phyloP scores from a whole-genome alignment of 2,329 filamentous ascomycete species.

The Fusarium dimerum region DNA sequence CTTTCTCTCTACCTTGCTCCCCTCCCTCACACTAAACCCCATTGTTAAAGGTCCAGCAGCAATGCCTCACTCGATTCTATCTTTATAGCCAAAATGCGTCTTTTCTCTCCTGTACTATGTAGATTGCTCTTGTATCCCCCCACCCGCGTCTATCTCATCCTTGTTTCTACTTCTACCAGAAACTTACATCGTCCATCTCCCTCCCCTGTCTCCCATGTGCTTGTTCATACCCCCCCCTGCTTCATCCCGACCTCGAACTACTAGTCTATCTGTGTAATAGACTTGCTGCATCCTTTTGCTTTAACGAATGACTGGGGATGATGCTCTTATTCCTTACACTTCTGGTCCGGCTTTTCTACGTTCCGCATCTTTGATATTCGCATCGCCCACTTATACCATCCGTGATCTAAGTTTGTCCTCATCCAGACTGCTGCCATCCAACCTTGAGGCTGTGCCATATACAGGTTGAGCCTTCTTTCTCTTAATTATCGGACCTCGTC shows the following conservation, averaged over 20 bases:
- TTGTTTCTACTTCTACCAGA: conserved; percentile 17
- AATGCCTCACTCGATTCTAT: conserved; percentile 32
- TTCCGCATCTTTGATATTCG: conserved; percentile 26
- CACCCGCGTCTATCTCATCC: conserved; percentile 20
- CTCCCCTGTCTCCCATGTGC: conserved; percentile 12
- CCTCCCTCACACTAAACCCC: conserved; percentile 11
- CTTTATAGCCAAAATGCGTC: conserved; percentile 23
- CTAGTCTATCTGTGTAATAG: conserved; percentile 6
- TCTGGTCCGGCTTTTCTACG: conserved; percentile 25
- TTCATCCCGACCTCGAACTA: conserved; percentile 23
- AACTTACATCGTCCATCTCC: conserved; percentile 25
- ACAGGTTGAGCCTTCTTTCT: conserved; percentile 42
- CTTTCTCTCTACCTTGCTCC: conserved; percentile 11
- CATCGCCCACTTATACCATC: conserved; percentile 35
- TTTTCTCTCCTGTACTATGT: conserved; percentile 13
- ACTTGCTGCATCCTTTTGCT: conserved; percentile 9
- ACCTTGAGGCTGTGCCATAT: conserved; percentile 50
- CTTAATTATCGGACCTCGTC: conserved; percentile 34
- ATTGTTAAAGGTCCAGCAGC: conserved; percentile 11
- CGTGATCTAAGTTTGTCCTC: conserved; percentile 32
- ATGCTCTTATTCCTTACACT: conserved; percentile 22
- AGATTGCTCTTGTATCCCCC: conserved; percentile 15
- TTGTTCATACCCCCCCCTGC: conserved; percentile 16
- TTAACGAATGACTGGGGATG: conserved; percentile 19
- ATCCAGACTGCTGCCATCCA: conserved; percentile 31